Percentiles rank a stretch among this genome's conserved stretches.
Evolutionary conservation across 495 filamentous ascomycete species (phyloP).

Genomic region (Pseudoneurospora amorphoporcata): DNA sequence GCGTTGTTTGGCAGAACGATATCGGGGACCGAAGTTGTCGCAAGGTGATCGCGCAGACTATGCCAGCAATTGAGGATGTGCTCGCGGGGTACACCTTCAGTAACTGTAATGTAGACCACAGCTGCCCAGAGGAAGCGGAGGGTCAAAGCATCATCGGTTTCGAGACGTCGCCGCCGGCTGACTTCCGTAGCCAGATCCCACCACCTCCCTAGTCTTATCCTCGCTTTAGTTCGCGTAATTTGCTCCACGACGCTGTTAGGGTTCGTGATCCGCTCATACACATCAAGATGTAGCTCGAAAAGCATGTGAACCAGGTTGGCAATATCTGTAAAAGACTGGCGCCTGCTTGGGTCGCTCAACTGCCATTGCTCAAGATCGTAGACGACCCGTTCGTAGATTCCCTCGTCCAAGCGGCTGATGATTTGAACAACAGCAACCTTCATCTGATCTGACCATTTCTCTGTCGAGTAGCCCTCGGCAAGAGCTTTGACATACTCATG

Average conservation of each 20-base stretch:
- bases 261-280: slow-evolving; percentile 67
- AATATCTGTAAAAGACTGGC: slow-evolving; percentile 15
- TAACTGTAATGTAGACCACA: slow-evolving; percentile 61
- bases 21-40: slow-evolving; percentile 22
- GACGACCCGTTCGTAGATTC: slow-evolving; percentile 45
- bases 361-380: slow-evolving; percentile 31
- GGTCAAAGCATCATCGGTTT: slow-evolving; percentile 36
- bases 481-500: slow-evolving; percentile 57
- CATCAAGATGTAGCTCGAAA: slow-evolving; percentile 83
- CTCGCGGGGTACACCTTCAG: slow-evolving; percentile 57
- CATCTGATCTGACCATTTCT: slow-evolving; percentile 60
- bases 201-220: slow-evolving; percentile 68
- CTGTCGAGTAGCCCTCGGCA: slow-evolving; percentile 48
- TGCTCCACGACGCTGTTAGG: slow-evolving; percentile 59
- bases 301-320: slow-evolving; percentile 62
- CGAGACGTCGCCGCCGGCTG: slow-evolving; percentile 31
- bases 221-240: slow-evolving; percentile 47
- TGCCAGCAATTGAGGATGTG: slow-evolving; percentile 73
- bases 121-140: slow-evolving; percentile 76
- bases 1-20: slow-evolving; percentile 76
- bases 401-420: slow-evolving; percentile 57
- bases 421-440: slow-evolving; percentile 62
- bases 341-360: slow-evolving; percentile 11
- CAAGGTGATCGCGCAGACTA: slow-evolving; percentile 42
- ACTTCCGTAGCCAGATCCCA: slow-evolving; percentile 55